A percentile compares a stretch with the other conserved stretches of the same genome.
phyloP scores from a whole-genome alignment of 176 grass and related monocot genomes.

The Chrysopogon serrulatus region DNA sequence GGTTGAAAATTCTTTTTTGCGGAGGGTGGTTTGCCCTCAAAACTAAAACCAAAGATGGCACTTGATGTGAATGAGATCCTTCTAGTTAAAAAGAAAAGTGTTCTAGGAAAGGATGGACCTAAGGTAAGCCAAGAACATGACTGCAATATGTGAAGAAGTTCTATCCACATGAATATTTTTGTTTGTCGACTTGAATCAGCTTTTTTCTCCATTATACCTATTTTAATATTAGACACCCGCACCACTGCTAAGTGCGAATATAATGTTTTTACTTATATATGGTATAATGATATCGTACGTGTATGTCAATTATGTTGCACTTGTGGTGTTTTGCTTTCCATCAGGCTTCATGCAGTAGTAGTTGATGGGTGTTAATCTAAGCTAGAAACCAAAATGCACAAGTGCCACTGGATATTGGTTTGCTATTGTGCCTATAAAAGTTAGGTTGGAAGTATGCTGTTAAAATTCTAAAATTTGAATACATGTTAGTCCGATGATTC shows the following conservation, averaged over 20 bases:
- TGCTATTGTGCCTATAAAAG: background rate
- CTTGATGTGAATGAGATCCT: slow-evolving; percentile 47
- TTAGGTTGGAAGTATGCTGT: slow-evolving; percentile 1
- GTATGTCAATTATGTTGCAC: background rate
- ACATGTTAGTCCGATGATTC: background rate
- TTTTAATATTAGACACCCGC: background rate
- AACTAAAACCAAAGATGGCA: slow-evolving; percentile 56
- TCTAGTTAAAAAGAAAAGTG: slow-evolving; percentile 79
- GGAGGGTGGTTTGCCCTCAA: slow-evolving; percentile 51
- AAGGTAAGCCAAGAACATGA: slow-evolving; percentile 49
- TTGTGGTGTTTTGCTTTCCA: background rate
- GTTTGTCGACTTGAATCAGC: background rate
- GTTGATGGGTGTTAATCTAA: background rate
- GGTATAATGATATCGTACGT: background rate
- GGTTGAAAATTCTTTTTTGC: slow-evolving; percentile 48
- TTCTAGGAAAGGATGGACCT: slow-evolving; percentile 68
- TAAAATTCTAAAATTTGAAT: background rate
- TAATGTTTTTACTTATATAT: background rate
- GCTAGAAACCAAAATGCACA: background rate
- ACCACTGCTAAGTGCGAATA: background rate
- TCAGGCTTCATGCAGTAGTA: background rate
- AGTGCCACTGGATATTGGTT: background rate
- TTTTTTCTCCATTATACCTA: background rate
- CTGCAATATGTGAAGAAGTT: background rate
- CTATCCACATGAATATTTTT: background rate